Base-by-base conservation (phyloP, 2,329 filamentous ascomycete species). In the Aspergillus piperis region DNA sequence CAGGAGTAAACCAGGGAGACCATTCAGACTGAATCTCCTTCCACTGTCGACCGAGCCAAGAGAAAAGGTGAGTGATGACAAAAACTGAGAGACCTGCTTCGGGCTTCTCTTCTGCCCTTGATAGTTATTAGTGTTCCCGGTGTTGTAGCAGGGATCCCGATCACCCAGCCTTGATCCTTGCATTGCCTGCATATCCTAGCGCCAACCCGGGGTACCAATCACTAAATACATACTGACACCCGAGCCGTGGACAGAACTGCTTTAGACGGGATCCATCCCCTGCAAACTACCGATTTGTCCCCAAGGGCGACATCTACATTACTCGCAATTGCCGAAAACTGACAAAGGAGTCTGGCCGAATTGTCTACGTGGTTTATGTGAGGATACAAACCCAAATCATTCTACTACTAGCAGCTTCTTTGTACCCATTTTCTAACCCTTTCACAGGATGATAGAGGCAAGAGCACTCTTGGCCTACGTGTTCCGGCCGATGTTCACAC, bases 291-390 rank as follows among this genome's bases (percentile, higher is more conserved):
- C 60, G 71, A 19, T 78, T 80, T 58, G 76, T 80, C 5, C 71
- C 72, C 27, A 79, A 75, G 64, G 78, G 78, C 11, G 68, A 80
- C 59, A 68, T 75, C 27, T 81, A 79, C 62, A 65, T 80, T 15
- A 80, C 78, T n/a, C 71, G 77, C 13, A 68, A 79, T 57, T 80
- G 77, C 56, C 74, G 77, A 21, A 66, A 60, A 30, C 70, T 69
- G 25, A 78, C 75, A 10, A 77, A 76, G 57, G 69, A 72, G 39
- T 65, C 68, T 5, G 53, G 61, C 5, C 64, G 62, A 27, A 58
- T 64, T 8, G 73, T 79, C 19, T 79, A 77, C 52, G 66, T 72
- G 3, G 71, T 79, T 58, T 78, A 74, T 52, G 77, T 79, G 62
- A 68, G 71, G 62, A 25, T 21, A 8, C 21, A 36, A 36, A 36